Conservation (phyloP, 2,329 filamentous ascomycete genomes). For the Penicillium brasilianum region DNA sequence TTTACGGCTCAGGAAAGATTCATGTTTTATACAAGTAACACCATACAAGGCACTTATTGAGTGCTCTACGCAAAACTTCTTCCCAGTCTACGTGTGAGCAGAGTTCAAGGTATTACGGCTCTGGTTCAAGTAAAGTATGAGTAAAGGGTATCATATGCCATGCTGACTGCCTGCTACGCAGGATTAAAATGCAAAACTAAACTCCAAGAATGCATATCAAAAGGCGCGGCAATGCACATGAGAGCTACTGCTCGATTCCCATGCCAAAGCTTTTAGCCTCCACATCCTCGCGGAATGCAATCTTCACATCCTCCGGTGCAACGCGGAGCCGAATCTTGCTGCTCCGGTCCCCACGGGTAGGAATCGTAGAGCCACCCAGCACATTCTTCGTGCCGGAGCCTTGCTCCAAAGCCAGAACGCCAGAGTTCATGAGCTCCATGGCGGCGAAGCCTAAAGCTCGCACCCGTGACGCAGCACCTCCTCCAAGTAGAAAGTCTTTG, state of each 20-base stretch:
- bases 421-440: slow-evolving; percentile 82
- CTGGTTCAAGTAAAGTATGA: not conserved
- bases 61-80: not conserved
- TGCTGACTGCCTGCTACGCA: slow-evolving; percentile 6
- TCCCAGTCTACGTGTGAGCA: no score
- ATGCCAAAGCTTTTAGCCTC: slow-evolving; percentile 83
- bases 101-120: no score
- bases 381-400: slow-evolving; percentile 35
- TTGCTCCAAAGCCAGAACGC: slow-evolving; percentile 79
- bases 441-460: slow-evolving; percentile 72
- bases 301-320: slow-evolving; percentile 86
- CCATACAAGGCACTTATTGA: slow-evolving; percentile 4
- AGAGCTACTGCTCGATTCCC: slow-evolving; percentile 41
- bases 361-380: slow-evolving; percentile 51
- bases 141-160: slow-evolving; percentile 26
- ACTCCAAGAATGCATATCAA: slow-evolving; percentile 19
- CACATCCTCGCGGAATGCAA: slow-evolving; percentile 84
- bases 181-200: slow-evolving; percentile 5
- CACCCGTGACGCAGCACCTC: slow-evolving; percentile 53
- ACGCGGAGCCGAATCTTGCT: slow-evolving; percentile 86
- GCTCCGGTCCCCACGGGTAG: slow-evolving; percentile 76
- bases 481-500: slow-evolving; percentile 62
- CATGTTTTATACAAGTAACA: slow-evolving; percentile 19
- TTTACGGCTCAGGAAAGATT: slow-evolving; percentile 15
- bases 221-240: not conserved